Percentiles rank a stretch among this genome's conserved stretches.
Evolutionary conservation across 257 asterid genomes (phyloP).

Genomic region (Solanum appendiculatum): DNA sequence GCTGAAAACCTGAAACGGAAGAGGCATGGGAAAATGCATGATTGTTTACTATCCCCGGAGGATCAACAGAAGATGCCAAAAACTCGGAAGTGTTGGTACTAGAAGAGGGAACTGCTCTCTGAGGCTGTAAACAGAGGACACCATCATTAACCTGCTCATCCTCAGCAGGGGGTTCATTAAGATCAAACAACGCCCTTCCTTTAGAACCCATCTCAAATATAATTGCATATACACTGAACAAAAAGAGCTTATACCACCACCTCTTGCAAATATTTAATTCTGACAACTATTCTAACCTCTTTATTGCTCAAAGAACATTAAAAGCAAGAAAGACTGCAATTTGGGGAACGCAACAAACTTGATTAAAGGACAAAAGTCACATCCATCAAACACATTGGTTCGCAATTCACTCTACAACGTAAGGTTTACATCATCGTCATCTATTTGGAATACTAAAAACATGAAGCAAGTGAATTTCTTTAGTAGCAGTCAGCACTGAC

Average conservation of each 20-base stretch:
- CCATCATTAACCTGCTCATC: constrained; percentile 65
- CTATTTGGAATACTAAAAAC: not conserved
- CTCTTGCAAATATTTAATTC: not conserved
- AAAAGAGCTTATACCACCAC: not conserved
- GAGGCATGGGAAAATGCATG: constrained; percentile 92
- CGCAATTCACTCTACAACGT: not conserved
- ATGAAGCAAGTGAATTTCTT: not conserved
- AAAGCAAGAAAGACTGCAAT: not conserved
- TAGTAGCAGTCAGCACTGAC: not conserved
- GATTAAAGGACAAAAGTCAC: not conserved
- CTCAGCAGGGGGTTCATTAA: constrained; percentile 89
- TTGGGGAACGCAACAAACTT: not conserved
- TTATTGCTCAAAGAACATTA: not conserved
- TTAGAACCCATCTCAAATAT: constrained; percentile 83
- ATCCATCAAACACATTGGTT: not conserved
- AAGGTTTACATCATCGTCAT: not conserved
- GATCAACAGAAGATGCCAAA: constrained; percentile 46
- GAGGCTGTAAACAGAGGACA: constrained; percentile 70
- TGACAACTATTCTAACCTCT: not conserved
- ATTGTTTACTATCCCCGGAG: constrained; percentile 79
- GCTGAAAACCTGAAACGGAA: constrained; percentile 94
- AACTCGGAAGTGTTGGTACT: constrained; percentile 54
- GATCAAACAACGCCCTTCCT: constrained; percentile 89
- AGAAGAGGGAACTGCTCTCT: constrained; percentile 83
- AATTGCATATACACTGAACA: constrained; percentile 51